Conservation (phyloP, 1,284 basidiomycete genomes). For the Inonotus hispidus region DNA sequence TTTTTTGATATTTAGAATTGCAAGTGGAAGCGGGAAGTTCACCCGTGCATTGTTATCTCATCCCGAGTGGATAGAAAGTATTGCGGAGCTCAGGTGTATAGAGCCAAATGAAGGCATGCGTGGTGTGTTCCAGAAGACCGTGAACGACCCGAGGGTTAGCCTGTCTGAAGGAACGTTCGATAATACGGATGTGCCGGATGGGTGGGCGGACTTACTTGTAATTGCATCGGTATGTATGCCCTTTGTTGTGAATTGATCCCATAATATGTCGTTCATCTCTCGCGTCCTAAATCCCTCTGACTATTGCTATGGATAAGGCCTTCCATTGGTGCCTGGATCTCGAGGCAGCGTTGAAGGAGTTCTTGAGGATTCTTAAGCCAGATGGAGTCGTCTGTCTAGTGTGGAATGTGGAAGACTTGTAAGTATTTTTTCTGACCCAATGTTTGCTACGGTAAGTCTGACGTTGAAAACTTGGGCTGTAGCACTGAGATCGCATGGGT, state of each 20-base stretch:
- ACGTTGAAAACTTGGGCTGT: neutral
- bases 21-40: slow-evolving; percentile 67
- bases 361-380: slow-evolving; percentile 66
- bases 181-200: slow-evolving; percentile 47
- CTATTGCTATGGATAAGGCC: slow-evolving; percentile 39
- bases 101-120: slow-evolving; percentile 77
- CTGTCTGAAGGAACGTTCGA: slow-evolving; percentile 61
- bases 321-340: slow-evolving; percentile 81
- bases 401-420: slow-evolving; percentile 66
- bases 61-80: slow-evolving; percentile 43
- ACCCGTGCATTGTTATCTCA: slow-evolving; percentile 67
- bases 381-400: slow-evolving; percentile 57
- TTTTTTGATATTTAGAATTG: neutral
- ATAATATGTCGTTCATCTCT: too few species aligned
- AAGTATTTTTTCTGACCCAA: slow-evolving; percentile 47
- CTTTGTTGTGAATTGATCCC: too few species aligned
- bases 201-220: slow-evolving; percentile 69
- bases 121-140: slow-evolving; percentile 45
- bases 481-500: neutral
- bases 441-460: slow-evolving; percentile 41
- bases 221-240: slow-evolving; percentile 56
- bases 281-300: neutral
- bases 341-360: slow-evolving; percentile 56
- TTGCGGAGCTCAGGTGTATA: slow-evolving; percentile 52
- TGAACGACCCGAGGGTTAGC: slow-evolving; percentile 45